Evolutionary conservation across 2,329 filamentous ascomycete species (phyloP).

Genomic region (Trichoderma simmonsii): DNA sequence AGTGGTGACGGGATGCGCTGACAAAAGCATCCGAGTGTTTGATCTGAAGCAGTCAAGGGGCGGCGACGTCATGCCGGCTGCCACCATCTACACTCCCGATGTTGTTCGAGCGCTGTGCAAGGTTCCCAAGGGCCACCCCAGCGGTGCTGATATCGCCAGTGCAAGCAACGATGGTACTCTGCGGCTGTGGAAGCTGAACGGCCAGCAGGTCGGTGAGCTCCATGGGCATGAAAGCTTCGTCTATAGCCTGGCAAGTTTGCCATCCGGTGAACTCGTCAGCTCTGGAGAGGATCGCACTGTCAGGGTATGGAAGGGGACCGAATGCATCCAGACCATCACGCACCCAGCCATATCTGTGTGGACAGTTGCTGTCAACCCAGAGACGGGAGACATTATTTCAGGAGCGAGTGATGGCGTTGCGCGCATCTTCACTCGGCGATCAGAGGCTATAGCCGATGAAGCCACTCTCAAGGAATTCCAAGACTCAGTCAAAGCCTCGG

Average conservation of each 20-base stretch:
- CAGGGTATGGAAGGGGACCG: slow-evolving; percentile 76
- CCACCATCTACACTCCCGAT: slow-evolving; percentile 65
- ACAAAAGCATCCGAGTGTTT: slow-evolving; percentile 84
- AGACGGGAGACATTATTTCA: slow-evolving; percentile 89
- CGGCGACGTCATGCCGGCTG: slow-evolving; percentile 49
- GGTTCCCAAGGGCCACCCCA: slow-evolving; percentile 71
- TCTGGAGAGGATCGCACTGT: slow-evolving; percentile 93
- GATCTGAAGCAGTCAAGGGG: slow-evolving; percentile 61
- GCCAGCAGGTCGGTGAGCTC: slow-evolving; percentile 71
- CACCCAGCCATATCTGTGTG: slow-evolving; percentile 97
- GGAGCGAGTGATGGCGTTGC: slow-evolving; percentile 86
- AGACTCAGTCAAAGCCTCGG: slow-evolving; percentile 74
- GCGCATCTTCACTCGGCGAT: slow-evolving; percentile 75
- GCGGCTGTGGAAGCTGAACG: slow-evolving; percentile 79
- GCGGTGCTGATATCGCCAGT: slow-evolving; percentile 88
- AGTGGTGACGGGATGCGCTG: slow-evolving; percentile 87
- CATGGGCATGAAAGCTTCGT: slow-evolving; percentile 93
- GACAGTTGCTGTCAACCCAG: slow-evolving; percentile 77
- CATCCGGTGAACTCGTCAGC: slow-evolving; percentile 84
- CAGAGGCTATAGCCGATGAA: slow-evolving; percentile 65
- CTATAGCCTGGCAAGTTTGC: slow-evolving; percentile 74
- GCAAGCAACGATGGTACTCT: slow-evolving; percentile 91
- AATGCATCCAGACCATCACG: slow-evolving; percentile 93
- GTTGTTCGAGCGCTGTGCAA: slow-evolving; percentile 86
- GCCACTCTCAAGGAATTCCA: slow-evolving; percentile 72